These are phyloP conservation scores for Eimeria necatrix DNA, from an alignment of 169 alveolate genomes.

Conservation along the genomic window DNA sequence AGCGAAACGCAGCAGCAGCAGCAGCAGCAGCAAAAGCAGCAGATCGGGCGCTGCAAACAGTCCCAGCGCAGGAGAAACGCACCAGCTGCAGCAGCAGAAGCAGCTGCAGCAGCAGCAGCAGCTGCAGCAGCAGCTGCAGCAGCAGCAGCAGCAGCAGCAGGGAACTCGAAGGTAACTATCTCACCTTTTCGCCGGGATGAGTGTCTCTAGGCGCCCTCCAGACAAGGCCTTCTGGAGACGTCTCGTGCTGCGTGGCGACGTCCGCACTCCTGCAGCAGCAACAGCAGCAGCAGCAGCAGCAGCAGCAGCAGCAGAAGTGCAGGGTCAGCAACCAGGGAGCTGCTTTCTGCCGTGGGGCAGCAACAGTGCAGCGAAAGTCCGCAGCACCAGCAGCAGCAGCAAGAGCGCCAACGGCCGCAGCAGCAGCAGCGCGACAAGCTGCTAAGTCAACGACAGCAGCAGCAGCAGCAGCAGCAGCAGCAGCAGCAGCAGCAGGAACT, in stretches of 20 bases:
- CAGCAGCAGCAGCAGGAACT: slow-evolving; percentile 39
- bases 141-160: too few relatives aligned
- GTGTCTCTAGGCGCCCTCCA: slow-evolving; percentile 43
- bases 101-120: too few relatives aligned
- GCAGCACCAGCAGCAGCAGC: neutral
- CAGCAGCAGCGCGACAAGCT: neutral
- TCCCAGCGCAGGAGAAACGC: too few relatives aligned
- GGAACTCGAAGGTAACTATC: too few relatives aligned
- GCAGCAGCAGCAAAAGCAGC: too few relatives aligned
- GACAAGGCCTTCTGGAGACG: slow-evolving; percentile 34
- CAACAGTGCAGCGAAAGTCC: too few relatives aligned
- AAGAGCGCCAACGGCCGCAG: neutral
- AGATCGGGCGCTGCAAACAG: too few relatives aligned
- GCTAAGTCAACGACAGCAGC: slow-evolving; percentile 30
- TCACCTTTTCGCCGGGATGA: slow-evolving; percentile 30
- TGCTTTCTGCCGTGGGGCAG: neutral
- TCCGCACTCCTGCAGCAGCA: slow-evolving; percentile 52
- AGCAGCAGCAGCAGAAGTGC: slow-evolving; percentile 29
- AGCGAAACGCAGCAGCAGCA: neutral
- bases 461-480: slow-evolving; percentile 36
- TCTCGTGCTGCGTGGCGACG: slow-evolving; percentile 40
- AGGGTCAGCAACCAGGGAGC: neutral
- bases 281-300: slow-evolving; percentile 39
- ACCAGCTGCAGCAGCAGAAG: too few relatives aligned
- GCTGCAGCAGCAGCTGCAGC: too few relatives aligned